These are phyloP conservation scores for Cordyceps farinosa DNA, from an alignment of 2,329 filamentous ascomycete species.

Conservation along the genomic window DNA sequence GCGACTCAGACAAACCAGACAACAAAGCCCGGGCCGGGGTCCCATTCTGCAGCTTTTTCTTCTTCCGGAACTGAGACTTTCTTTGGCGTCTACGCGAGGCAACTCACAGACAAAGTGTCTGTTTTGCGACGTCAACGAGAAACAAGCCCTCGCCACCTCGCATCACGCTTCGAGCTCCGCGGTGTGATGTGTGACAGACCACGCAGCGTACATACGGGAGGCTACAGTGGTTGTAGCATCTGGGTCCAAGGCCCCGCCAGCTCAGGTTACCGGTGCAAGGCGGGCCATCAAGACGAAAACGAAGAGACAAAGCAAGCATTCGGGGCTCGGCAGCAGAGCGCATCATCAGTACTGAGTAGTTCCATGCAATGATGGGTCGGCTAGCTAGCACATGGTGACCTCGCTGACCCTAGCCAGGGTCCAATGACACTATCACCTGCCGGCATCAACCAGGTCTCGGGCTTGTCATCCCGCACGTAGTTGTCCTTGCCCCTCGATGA, in stretches of 20 bases:
- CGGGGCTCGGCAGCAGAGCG: not conserved
- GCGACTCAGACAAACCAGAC: not conserved
- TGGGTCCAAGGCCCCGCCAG: not conserved
- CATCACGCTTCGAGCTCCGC: not conserved
- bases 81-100: not conserved
- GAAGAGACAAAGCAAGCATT: not conserved
- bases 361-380: conserved; percentile 1
- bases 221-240: not conserved
- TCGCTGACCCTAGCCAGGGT: not conserved
- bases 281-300: too few species aligned
- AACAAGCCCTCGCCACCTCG: not conserved
- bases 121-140: too few species aligned
- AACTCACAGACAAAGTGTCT: not conserved
- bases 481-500: not conserved
- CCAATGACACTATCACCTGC: conserved; percentile 1
- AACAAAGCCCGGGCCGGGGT: not conserved
- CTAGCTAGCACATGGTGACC: not conserved
- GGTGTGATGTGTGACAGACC: not conserved
- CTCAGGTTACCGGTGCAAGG: too few species aligned
- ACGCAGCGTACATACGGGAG: not conserved
- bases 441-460: conserved; percentile 3
- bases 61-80: not conserved
- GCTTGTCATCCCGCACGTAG: not conserved
- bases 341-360: not conserved
- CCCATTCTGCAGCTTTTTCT: not conserved